Evolutionary conservation across 2,329 filamentous ascomycete species (phyloP), one percentile per base, ranked within the genome.

Genomic region (Alternaria infectoria): DNA sequence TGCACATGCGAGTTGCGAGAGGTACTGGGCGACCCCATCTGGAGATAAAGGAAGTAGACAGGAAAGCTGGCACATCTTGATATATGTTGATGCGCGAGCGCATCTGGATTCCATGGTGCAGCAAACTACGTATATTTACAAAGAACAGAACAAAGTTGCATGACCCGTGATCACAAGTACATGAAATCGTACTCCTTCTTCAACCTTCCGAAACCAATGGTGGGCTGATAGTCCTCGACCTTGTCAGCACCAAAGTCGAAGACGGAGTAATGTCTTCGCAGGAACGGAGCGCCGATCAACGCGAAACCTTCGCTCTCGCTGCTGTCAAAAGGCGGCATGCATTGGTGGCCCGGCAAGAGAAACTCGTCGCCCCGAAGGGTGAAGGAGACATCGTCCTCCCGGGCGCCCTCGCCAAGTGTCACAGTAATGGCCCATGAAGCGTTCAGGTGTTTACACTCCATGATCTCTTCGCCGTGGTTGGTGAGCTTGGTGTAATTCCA

Each of bases 141-240:
- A 32, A 51, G 21, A 6, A 21, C 19, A 11, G 17, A 21, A 36
- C 12, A 17, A 30, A 30, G 45, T 9, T 9, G 28, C 26, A 15
- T 36, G 17, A 7, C 26, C 28, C 28, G 15, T 21, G 5, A n/a
- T 55, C 19, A 57, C 30, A 21, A 40, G 9, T 62, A 54, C 23
- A 58, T 11, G 36, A 25, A 72, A 47, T 69, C 68, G 15, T 63
- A 70, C 63, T 70, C 61, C 50, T 62, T 66, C 63, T 72, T 72
- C 55, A 72, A 44, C 51, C 49, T 59, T 15, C 68, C 69, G 47
- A 72, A 72, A 2, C 68, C 69, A 19, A 70, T 54, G 17, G 32
- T 57, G 5, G 69, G 69, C 56, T 56, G 40, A 12, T 71, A 71
- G 0, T 66, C 51, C 4, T 56, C 62, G 6, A 69, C 66, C 54